Evolutionary conservation across 768 basidiomycete species (phyloP).

Genomic region (Phylloporus sp.): DNA sequence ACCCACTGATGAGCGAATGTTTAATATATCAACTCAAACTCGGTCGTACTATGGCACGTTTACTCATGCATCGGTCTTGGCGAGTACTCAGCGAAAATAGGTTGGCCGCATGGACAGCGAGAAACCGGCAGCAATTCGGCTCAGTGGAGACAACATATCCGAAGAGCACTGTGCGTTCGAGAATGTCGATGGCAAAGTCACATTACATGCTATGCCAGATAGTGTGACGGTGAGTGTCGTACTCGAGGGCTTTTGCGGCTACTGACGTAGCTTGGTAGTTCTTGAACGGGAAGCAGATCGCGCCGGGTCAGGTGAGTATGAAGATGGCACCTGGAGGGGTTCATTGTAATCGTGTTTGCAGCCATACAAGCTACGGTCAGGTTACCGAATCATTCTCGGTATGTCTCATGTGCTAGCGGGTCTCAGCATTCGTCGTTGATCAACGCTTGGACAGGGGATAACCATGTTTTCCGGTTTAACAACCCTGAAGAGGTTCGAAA

Average conservation of each 20-base stretch:
- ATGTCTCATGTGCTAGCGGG: slow-evolving; percentile 15
- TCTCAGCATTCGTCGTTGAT: slow-evolving; percentile 2
- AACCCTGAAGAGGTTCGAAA: slow-evolving; percentile 94
- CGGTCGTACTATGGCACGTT: slow-evolving; percentile 68
- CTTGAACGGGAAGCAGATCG: slow-evolving; percentile 87
- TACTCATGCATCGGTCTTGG: neutral
- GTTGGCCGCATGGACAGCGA: slow-evolving; percentile 85
- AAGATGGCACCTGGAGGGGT: neutral
- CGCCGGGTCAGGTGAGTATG: slow-evolving; percentile 62
- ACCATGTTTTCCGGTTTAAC: slow-evolving; percentile 97
- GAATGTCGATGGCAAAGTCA: slow-evolving; percentile 79
- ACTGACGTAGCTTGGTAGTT: slow-evolving; percentile 47
- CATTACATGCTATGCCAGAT: slow-evolving; percentile 70
- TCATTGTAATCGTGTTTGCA: slow-evolving; percentile 20
- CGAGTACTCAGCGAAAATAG: slow-evolving; percentile 35
- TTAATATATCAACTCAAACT: slow-evolving; percentile 88
- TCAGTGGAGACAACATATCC: slow-evolving; percentile 88
- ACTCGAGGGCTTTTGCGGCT: neutral
- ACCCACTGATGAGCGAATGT: slow-evolving; percentile 96
- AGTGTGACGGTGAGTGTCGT: slow-evolving; percentile 70
- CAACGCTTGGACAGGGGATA: slow-evolving; percentile 58
- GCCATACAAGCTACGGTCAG: slow-evolving; percentile 86
- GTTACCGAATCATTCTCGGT: slow-evolving; percentile 96
- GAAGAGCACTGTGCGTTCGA: slow-evolving; percentile 93
- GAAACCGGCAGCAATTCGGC: slow-evolving; percentile 78